Conservation (phyloP, 371 early-diverging fungal species). For the Mucor irregularis region DNA sequence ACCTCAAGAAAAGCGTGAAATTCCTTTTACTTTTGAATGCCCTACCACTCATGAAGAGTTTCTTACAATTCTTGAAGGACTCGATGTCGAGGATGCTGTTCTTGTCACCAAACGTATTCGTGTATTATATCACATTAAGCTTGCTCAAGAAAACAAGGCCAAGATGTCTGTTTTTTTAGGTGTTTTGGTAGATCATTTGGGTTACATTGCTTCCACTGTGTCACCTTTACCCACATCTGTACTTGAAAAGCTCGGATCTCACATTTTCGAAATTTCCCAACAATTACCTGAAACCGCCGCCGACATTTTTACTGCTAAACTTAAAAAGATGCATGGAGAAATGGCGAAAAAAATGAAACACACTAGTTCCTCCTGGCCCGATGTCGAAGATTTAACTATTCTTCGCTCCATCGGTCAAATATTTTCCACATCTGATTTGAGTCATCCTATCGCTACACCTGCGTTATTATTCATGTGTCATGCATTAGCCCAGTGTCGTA, state of each 20-base stretch:
- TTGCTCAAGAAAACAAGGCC: conserved; percentile 75
- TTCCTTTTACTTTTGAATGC: conserved; percentile 85
- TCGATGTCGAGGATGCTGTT: conserved; percentile 61
- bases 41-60: conserved; percentile 73
- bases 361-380: conserved; percentile 43
- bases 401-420: conserved; percentile 67
- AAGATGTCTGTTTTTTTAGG: conserved; percentile 63
- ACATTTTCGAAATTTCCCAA: conserved; percentile 57
- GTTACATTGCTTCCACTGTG: conserved; percentile 54
- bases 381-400: conserved; percentile 58
- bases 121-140: conserved; percentile 76
- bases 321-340: conserved; percentile 45
- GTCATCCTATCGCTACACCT: conserved; percentile 88
- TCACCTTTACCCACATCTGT: conserved; percentile 47
- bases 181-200: conserved; percentile 70
- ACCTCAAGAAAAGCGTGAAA: conserved; percentile 44
- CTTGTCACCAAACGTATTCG: conserved; percentile 80
- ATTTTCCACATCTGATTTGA: conserved; percentile 88
- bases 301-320: conserved; percentile 33
- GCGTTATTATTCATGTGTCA: conserved; percentile 74
- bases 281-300: conserved; percentile 52
- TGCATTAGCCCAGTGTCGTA: conserved; percentile 66
- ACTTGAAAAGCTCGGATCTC: conserved; percentile 55
- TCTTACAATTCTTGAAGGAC: conserved; percentile 48
- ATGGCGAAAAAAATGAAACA: conserved; percentile 42